Conservation (phyloP, 1,284 basidiomycete genomes). For the Lignosus rhinocerotis region DNA sequence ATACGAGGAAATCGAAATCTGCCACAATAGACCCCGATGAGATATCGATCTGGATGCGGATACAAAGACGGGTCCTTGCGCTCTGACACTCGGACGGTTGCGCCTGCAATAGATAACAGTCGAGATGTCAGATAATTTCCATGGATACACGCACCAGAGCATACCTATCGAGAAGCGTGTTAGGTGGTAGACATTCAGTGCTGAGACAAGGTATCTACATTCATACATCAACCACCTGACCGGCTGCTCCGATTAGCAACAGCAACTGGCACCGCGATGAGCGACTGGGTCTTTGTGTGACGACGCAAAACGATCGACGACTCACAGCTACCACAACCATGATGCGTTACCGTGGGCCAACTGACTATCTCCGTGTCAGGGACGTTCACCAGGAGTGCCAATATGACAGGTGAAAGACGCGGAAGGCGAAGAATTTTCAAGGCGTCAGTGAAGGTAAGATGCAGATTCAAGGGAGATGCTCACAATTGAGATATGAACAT, state of each 20-base stretch:
- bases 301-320: background rate
- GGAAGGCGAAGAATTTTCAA: conserved; percentile 3
- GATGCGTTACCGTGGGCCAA: background rate
- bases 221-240: background rate
- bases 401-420: background rate
- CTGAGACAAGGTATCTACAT: too few species aligned
- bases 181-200: background rate
- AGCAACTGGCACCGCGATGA: background rate
- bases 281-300: too few species aligned
- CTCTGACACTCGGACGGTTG: too few species aligned
- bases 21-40: too few species aligned
- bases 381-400: background rate
- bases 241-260: background rate
- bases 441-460: background rate
- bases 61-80: too few species aligned
- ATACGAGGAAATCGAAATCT: too few species aligned
- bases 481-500: conserved; percentile 4
- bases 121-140: too few species aligned
- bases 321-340: conserved; percentile 1
- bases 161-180: background rate
- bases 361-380: background rate
- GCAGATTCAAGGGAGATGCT: background rate
- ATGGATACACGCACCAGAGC: background rate
- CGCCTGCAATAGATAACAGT: too few species aligned
- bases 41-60: too few species aligned